A percentile compares a stretch with the other conserved stretches of the same genome.
These are phyloP conservation scores for Bifiguratus adelaidae DNA, from an alignment of 192 early-diverging fungal genomes.

Conservation along the genomic window DNA sequence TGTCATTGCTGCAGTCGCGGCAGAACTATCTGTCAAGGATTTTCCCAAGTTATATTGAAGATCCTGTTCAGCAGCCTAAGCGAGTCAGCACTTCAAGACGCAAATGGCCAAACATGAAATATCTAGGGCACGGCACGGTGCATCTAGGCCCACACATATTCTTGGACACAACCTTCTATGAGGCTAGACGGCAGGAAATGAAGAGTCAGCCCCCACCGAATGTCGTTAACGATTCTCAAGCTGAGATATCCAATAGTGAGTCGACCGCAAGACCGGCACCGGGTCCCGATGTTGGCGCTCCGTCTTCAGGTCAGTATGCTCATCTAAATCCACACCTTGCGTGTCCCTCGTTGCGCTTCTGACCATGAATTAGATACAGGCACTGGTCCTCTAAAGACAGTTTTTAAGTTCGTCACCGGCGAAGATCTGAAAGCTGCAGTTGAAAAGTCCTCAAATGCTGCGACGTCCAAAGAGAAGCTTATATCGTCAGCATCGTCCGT, in stretches of 20 bases:
- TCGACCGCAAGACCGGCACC: background rate
- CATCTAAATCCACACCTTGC: too few relatives aligned
- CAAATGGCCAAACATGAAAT: slow-evolving; percentile 18
- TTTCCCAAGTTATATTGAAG: slow-evolving; percentile 21
- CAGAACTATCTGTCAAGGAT: slow-evolving; percentile 16
- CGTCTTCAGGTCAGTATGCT: too few relatives aligned
- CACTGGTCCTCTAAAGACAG: too few relatives aligned
- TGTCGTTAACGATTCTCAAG: slow-evolving; percentile 1
- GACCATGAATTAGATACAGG: too few relatives aligned
- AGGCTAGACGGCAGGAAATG: slow-evolving; percentile 5
- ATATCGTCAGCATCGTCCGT: too few relatives aligned
- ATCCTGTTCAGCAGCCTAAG: slow-evolving; percentile 14
- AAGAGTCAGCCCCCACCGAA: slow-evolving; percentile 1
- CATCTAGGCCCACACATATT: slow-evolving; percentile 47
- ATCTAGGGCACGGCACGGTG: slow-evolving; percentile 25
- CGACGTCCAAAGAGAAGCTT: too few relatives aligned
- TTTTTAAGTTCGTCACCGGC: too few relatives aligned
- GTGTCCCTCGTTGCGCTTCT: too few relatives aligned
- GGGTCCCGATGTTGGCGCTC: too few relatives aligned
- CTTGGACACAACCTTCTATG: slow-evolving; percentile 30
- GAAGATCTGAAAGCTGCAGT: too few relatives aligned
- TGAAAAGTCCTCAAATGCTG: too few relatives aligned
- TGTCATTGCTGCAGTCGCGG: slow-evolving; percentile 27
- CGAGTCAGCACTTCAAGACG: slow-evolving; percentile 3
- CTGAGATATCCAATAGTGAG: background rate